Conservation (phyloP, 2,329 filamentous ascomycete genomes). For the Cryphonectria nitschkei region DNA sequence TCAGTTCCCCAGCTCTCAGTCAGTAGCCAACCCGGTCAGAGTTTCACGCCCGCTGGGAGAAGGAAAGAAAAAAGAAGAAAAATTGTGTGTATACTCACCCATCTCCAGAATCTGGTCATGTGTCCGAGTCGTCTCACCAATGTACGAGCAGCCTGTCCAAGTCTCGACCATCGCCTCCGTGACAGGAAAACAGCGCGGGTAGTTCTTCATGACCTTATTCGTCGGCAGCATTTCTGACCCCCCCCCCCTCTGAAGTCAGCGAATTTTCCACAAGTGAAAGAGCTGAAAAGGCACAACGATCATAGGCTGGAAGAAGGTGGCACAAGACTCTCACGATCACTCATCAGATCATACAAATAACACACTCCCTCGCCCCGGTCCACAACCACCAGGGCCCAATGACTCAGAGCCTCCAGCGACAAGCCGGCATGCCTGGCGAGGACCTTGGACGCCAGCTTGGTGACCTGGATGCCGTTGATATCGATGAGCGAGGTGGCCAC, state of each 20-base stretch:
- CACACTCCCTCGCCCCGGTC: slow-evolving; percentile 23
- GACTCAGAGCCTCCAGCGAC: slow-evolving; percentile 26
- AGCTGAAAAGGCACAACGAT: neutral
- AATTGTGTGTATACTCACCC: slow-evolving; percentile 31
- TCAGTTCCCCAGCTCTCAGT: slow-evolving; percentile 7
- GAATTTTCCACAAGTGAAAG: neutral
- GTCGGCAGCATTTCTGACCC: slow-evolving; percentile 26
- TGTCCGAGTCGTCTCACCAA: slow-evolving; percentile 39
- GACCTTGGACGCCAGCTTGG: slow-evolving; percentile 25
- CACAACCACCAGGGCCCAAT: slow-evolving; percentile 28
- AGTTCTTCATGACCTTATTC: slow-evolving; percentile 31
- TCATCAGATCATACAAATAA: slow-evolving; percentile 25
- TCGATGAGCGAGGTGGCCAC: slow-evolving; percentile 27
- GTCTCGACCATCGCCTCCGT: slow-evolving; percentile 35
- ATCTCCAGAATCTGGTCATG: slow-evolving; percentile 37
- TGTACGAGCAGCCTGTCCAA: slow-evolving; percentile 39
- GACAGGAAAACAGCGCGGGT: slow-evolving; percentile 36
- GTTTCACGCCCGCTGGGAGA: too few relatives aligned
- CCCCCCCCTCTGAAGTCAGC: neutral
- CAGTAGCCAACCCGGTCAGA: neutral
- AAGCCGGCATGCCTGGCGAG: slow-evolving; percentile 28
- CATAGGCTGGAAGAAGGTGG: too few relatives aligned
- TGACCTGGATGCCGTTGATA: slow-evolving; percentile 27
- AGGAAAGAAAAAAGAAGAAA: neutral
- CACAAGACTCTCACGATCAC: slow-evolving; percentile 17